A percentile compares a stretch with the other conserved stretches of the same genome.
These are phyloP conservation scores for Atkinsonella texensis DNA, from an alignment of 2,329 filamentous ascomycete genomes.

Conservation along the genomic window DNA sequence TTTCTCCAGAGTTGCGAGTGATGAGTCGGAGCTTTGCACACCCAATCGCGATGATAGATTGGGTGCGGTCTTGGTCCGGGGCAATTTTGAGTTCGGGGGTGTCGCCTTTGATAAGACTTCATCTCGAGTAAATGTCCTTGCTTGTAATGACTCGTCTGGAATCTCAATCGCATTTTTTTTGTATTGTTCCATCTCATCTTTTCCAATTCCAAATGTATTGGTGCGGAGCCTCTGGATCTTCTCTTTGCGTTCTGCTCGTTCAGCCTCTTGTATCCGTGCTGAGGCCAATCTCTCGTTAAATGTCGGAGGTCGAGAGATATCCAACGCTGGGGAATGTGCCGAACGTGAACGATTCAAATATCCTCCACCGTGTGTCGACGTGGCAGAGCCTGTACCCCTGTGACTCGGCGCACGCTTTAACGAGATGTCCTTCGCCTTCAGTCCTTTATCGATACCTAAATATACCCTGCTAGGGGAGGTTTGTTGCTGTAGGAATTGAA, in stretches of 20 bases:
- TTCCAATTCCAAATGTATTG: conserved; percentile 43
- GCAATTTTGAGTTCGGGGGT: conserved; percentile 16
- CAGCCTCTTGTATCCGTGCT: conserved; percentile 44
- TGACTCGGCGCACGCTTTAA: conserved; percentile 57
- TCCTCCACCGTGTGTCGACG: conserved; percentile 18
- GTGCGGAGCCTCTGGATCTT: conserved; percentile 42
- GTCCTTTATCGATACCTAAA: conserved; percentile 81
- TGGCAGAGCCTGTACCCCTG: conserved; percentile 15
- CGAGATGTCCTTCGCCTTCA: conserved; percentile 71
- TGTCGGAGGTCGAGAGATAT: conserved; percentile 32
- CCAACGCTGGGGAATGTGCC: conserved; percentile 18
- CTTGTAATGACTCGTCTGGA: conserved; percentile 33
- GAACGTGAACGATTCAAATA: conserved; percentile 35
- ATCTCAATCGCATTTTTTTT: conserved; percentile 46
- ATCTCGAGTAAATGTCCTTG: conserved; percentile 48
- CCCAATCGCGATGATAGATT: conserved; percentile 12
- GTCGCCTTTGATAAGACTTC: conserved; percentile 38
- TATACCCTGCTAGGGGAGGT: conserved; percentile 69
- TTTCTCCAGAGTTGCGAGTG: conserved; percentile 1
- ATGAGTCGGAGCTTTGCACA: conserved; percentile 10
- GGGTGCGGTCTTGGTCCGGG: conserved; percentile 32
- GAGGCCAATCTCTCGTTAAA: conserved; percentile 83
- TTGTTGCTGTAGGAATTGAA: conserved; percentile 37
- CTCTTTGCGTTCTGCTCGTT: conserved; percentile 36
- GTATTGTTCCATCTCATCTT: conserved; percentile 46